Evolutionary conservation across 371 early-diverging fungal genomes (phyloP).

Genomic region (Batrachochytrium dendrobatidis): DNA sequence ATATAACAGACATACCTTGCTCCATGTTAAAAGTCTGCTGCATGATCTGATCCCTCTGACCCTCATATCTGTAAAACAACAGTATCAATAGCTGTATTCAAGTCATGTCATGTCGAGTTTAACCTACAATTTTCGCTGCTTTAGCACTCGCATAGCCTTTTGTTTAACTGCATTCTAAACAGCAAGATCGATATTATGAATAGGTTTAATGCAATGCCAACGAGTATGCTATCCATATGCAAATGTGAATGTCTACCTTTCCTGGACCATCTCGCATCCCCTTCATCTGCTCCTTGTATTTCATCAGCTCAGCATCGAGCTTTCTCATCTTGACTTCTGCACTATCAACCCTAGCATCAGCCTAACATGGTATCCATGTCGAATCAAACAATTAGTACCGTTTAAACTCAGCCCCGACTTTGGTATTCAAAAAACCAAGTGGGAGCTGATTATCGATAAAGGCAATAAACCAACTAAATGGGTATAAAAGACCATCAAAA

Average conservation of each 20-base stretch:
- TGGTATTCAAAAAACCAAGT: background rate
- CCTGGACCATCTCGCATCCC: conserved; percentile 90
- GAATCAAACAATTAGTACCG: conserved; percentile 1
- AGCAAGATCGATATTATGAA: too few species aligned
- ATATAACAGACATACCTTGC: conserved; percentile 53
- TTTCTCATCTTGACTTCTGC: conserved; percentile 88
- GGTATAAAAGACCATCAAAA: background rate
- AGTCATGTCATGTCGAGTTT: background rate
- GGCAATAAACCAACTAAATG: background rate
- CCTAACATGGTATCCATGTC: conserved; percentile 38
- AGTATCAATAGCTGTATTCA: background rate
- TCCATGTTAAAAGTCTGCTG: conserved; percentile 97
- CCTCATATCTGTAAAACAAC: conserved; percentile 61
- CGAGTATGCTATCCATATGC: too few species aligned
- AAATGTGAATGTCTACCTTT: conserved; percentile 44
- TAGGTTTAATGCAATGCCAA: too few species aligned
- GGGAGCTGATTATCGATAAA: background rate
- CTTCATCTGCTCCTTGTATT: conserved; percentile 86
- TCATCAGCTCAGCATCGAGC: conserved; percentile 84
- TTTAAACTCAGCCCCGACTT: background rate
- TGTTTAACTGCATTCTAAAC: conserved; percentile 78
- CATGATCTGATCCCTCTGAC: conserved; percentile 83
- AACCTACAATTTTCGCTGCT: conserved; percentile 81
- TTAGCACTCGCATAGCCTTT: conserved; percentile 79
- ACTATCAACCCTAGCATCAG: conserved; percentile 73